These are phyloP conservation scores for Diaporthe ilicicola DNA, from an alignment of 2,329 filamentous ascomycete genomes.

Conservation along the genomic window DNA sequence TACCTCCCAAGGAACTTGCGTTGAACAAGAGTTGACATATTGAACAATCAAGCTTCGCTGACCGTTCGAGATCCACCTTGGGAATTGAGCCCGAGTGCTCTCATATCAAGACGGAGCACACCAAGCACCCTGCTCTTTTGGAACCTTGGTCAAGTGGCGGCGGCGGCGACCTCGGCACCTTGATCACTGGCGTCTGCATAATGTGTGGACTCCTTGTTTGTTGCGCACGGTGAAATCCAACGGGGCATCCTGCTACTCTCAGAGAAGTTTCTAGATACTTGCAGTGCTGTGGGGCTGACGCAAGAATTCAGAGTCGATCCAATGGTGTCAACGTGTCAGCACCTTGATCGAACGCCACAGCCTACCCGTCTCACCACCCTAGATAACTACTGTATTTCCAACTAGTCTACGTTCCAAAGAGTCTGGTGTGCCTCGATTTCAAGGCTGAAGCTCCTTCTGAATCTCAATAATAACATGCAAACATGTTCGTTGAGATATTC, in stretches of 20 bases:
- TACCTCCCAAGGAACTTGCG: neutral
- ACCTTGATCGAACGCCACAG: too few species aligned
- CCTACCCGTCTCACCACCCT: too few species aligned
- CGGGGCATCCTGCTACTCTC: too few species aligned
- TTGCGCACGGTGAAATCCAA: neutral
- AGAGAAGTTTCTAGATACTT: too few species aligned
- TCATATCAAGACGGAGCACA: neutral
- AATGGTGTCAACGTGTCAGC: too few species aligned
- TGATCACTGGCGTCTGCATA: neutral
- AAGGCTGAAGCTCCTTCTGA: neutral
- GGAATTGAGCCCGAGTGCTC: neutral
- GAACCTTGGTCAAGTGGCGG: neutral
- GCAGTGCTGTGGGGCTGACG: too few species aligned
- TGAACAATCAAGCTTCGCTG: neutral
- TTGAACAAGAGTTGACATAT: neutral
- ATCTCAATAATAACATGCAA: neutral
- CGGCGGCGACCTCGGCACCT: neutral
- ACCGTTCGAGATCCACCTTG: neutral
- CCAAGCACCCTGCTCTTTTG: neutral
- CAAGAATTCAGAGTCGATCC: too few species aligned
- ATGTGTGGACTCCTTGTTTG: neutral
- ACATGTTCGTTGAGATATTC: neutral
- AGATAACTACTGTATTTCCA: too few species aligned
- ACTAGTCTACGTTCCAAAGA: too few species aligned
- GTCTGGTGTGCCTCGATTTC: neutral